Conservation (phyloP, 129 eudicot genomes). For the Silybum marianum region DNA sequence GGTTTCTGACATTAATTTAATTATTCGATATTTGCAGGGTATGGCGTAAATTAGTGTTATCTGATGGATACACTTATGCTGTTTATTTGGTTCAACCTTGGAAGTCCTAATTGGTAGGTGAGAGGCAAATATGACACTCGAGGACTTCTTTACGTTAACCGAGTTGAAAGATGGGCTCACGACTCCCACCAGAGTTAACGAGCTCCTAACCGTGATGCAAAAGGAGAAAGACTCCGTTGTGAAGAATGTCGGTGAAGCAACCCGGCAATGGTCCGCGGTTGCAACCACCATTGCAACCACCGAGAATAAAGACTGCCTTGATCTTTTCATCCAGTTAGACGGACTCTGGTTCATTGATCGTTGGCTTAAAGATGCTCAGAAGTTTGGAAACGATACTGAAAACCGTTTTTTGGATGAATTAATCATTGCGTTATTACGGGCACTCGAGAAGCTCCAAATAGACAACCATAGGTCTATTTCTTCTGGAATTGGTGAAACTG, state of each 20-base stretch:
- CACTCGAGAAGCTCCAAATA: conserved; percentile 53
- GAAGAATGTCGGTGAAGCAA: conserved; percentile 47
- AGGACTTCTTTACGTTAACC: conserved; percentile 71
- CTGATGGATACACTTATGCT: conserved; percentile 11
- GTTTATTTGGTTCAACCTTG: conserved; percentile 24
- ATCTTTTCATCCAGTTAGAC: conserved; percentile 71
- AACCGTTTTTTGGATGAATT: conserved; percentile 54
- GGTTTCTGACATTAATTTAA: conserved; percentile 1
- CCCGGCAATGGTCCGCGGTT: conserved; percentile 76
- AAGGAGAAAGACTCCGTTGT: conserved; percentile 46
- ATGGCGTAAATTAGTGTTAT: conserved; percentile 12
- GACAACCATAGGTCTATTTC: conserved; percentile 37
- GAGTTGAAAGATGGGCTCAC: conserved; percentile 91
- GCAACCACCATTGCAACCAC: conserved; percentile 73
- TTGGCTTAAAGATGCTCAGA: conserved; percentile 74
- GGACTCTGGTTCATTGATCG: conserved; percentile 59
- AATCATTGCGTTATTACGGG: conserved; percentile 54
- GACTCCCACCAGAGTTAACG: conserved; percentile 67
- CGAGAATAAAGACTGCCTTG: conserved; percentile 73
- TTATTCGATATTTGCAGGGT: conserved; percentile 29
- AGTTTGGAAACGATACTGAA: conserved; percentile 32
- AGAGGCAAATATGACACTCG: conserved; percentile 64
- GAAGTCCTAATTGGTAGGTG: conserved; percentile 32
- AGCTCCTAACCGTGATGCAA: conserved; percentile 59
- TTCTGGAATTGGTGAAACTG: conserved; percentile 57